Evolutionary conservation across 2,329 filamentous ascomycete species (phyloP), one percentile per base, ranked within the genome.

Genomic region (Albophoma yamanashiensis): DNA sequence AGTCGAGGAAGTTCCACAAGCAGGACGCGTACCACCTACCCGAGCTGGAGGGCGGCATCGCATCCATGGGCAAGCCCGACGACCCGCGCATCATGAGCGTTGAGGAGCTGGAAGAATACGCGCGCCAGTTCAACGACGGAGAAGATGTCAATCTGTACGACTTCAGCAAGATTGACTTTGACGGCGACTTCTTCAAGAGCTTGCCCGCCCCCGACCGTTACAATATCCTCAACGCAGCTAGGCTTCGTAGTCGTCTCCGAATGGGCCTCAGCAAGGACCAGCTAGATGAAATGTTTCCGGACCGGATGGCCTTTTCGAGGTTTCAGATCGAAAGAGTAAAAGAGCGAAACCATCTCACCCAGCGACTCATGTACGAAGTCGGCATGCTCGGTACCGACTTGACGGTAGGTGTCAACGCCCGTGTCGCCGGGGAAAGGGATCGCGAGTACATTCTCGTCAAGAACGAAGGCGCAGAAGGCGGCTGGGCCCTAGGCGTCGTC

Each of bases 261-360:
- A 96, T 99, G 93, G 94, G 94, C 0, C 84, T 96, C 67, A 96
- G 91, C 60, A 97, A 97, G 73, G 93, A 99, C 64, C 94, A 99
- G 74, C 76, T 99, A 17, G 92, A 97, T 66, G 84, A 82, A 55
- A 99, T 99, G 94, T 99, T 99, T 71, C 93, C 94, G 0, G 89
- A 99, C 71, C 86, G 94, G 34, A 97, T 99, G 92, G 94, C 89
- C 0, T 99, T 99, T 70, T 97, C 92, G 1, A 88, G 82, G 62
- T 99, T 99, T 69, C 94, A 99, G 73, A 96, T 99, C 61, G 94
- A 97, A 70, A 82, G 94, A 61, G 95, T 97, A 14, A 85, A 83
- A 65, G 93, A 99, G 75, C 82, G 95, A 57, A 99, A 99, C 68
- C 89, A 96, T 63, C 81, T 99, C 38, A 99, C 95, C 0, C 94